phyloP scores from a whole-genome alignment of 2,329 filamentous ascomycete species.

The Rutstroemia sp. region DNA sequence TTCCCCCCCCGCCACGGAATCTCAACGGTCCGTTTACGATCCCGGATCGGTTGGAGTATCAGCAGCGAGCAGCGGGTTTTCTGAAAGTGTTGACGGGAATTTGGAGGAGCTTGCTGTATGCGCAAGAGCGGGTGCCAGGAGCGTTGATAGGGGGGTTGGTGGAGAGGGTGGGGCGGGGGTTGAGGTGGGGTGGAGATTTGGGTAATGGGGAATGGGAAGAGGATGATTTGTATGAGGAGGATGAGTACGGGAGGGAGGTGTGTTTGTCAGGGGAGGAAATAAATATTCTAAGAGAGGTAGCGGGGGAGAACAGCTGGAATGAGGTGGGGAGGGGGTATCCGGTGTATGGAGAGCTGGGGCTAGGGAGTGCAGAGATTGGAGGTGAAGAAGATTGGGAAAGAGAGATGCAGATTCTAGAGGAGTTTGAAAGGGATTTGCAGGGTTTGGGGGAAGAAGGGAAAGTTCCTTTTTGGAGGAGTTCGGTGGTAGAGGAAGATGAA shows the following conservation, averaged over 20 bases:
- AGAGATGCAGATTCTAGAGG: neutral
- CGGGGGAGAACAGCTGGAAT: neutral
- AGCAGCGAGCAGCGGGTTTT: constrained; percentile 6
- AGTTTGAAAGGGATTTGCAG: constrained; percentile 12
- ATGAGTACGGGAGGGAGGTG: neutral
- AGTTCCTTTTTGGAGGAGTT: constrained; percentile 9
- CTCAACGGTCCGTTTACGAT: constrained; percentile 20
- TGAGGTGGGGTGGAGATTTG: neutral
- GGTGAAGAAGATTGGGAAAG: too few relatives aligned
- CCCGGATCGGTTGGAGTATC: constrained; percentile 5
- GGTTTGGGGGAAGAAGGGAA: neutral
- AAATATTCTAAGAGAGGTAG: neutral
- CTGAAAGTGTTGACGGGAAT: neutral
- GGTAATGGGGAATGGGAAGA: neutral
- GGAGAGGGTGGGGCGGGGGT: neutral
- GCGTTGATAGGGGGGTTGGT: neutral
- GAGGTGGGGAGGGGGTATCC: neutral
- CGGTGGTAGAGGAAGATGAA: neutral
- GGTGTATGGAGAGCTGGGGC: too few relatives aligned
- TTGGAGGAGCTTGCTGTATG: neutral
- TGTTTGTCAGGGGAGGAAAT: neutral
- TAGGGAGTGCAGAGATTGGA: too few relatives aligned
- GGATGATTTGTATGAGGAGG: neutral
- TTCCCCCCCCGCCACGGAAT: constrained; percentile 7
- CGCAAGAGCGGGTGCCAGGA: neutral